These are phyloP conservation scores for Abrus pulchellus DNA, from an alignment of 306 rosid species.

Conservation along the genomic window DNA sequence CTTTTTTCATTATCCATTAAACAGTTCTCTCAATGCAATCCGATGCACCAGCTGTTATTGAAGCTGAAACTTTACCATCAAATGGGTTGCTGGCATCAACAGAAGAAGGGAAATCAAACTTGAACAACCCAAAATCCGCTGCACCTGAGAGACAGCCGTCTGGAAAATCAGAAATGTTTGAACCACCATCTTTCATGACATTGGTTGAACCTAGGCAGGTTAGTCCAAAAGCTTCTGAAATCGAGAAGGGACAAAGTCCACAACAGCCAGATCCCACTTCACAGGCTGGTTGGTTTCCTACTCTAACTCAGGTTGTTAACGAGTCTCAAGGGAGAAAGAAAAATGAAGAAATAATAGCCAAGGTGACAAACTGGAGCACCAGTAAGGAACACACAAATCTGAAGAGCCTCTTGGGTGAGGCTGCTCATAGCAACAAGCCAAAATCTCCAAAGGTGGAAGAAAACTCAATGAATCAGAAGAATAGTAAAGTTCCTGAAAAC, in stretches of 20 bases:
- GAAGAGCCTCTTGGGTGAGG: constrained; percentile 86
- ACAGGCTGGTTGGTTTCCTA: constrained; percentile 90
- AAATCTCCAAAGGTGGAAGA: constrained; percentile 63
- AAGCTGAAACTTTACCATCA: constrained; percentile 56
- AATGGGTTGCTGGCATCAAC: constrained; percentile 42
- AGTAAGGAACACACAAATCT: constrained; percentile 80
- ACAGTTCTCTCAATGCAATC: constrained; percentile 85
- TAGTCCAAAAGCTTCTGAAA: constrained; percentile 57
- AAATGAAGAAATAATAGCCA: constrained; percentile 82
- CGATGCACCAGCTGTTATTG: constrained; percentile 60
- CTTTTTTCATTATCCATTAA: constrained; percentile 41
- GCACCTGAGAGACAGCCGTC: constrained; percentile 54
- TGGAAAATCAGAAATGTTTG: constrained; percentile 68
- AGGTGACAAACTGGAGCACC: constrained; percentile 87
- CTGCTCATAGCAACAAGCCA: constrained; percentile 62
- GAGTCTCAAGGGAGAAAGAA: constrained; percentile 79
- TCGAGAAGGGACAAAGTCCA: constrained; percentile 50
- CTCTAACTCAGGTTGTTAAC: constrained; percentile 62
- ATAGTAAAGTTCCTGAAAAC: constrained; percentile 46
- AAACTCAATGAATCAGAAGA: constrained; percentile 48
- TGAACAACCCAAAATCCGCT: constrained; percentile 43
- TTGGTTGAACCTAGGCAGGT: constrained; percentile 64
- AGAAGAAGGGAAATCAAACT: constrained; percentile 50
- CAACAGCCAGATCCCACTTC: constrained; percentile 49
- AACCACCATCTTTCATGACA: constrained; percentile 89